These are phyloP conservation scores for Urtica urens DNA, from an alignment of 306 rosid species.

Conservation along the genomic window DNA sequence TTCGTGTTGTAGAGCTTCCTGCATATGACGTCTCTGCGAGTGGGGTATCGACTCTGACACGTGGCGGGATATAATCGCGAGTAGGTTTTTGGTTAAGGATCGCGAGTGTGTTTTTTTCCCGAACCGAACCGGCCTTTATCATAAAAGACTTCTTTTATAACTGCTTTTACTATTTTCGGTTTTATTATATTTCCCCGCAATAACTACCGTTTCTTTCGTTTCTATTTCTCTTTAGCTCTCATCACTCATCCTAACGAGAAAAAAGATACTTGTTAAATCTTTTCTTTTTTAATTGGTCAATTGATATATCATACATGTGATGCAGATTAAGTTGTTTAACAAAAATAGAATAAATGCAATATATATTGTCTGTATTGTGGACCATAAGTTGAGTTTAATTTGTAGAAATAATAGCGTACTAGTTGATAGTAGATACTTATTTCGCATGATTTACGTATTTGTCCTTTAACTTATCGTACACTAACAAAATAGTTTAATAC, in stretches of 20 bases:
- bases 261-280: too few relatives aligned
- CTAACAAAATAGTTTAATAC: too few relatives aligned
- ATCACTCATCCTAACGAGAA: too few relatives aligned
- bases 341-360: too few relatives aligned
- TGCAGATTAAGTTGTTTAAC: too few relatives aligned
- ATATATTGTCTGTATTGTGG: too few relatives aligned
- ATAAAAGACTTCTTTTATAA: conserved; percentile 20
- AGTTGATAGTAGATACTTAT: too few relatives aligned
- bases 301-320: background rate
- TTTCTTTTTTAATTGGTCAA: too few relatives aligned
- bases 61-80: conserved; percentile 11
- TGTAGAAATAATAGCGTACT: too few relatives aligned
- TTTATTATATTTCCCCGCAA: conserved; percentile 11
- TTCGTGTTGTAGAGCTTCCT: conserved; percentile 9
- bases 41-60: background rate
- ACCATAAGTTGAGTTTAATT: too few relatives aligned
- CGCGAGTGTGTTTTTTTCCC: background rate
- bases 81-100: fast-evolving
- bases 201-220: background rate
- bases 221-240: background rate
- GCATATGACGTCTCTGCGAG: conserved; percentile 2
- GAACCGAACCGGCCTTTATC: conserved; percentile 5
- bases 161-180: conserved; percentile 29
- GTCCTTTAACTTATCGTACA: too few relatives aligned
- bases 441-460: too few relatives aligned